phyloP scores from a whole-genome alignment of 768 basidiomycete genomes.

The Lactarius akahatsu region DNA sequence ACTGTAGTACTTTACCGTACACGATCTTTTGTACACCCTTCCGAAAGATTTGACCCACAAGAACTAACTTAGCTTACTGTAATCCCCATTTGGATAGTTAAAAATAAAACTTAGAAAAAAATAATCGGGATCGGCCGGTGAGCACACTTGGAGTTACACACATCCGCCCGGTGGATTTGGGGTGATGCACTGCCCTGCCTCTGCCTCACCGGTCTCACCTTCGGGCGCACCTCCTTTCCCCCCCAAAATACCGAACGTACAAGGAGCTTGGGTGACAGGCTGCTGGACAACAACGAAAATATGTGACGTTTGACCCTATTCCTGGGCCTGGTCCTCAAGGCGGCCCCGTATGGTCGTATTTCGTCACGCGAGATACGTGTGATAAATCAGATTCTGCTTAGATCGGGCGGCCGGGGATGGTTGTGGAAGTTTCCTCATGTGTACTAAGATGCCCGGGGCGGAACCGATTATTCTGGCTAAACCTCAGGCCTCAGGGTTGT shows the following conservation, averaged over 20 bases:
- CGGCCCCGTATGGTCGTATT: background rate
- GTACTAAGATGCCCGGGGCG: constrained; percentile 6
- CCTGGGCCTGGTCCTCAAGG: background rate
- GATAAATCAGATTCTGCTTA: background rate
- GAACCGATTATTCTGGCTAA: constrained; percentile 18
- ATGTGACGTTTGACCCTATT: background rate
- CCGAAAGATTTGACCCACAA: constrained; percentile 1
- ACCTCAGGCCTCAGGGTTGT: background rate
- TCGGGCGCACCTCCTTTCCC: background rate
- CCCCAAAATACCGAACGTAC: constrained; percentile 1
- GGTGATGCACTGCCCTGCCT: background rate
- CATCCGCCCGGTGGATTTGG: background rate
- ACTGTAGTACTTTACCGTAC: background rate
- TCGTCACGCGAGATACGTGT: background rate
- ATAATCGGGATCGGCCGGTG: background rate
- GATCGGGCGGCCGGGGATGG: constrained; percentile 11
- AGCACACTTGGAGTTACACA: too few species aligned
- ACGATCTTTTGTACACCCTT: background rate
- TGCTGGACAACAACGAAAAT: constrained; percentile 1
- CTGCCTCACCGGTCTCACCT: too few species aligned
- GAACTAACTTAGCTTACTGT: background rate
- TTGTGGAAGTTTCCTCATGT: constrained; percentile 9
- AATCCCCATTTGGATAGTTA: constrained; percentile 16
- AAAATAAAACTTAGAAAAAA: background rate
- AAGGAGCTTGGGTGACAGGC: constrained; percentile 10